Percentiles rank a stretch among this genome's conserved stretches.
Conservation (phyloP, 768 basidiomycete genomes). For the Royoungia palumana region DNA sequence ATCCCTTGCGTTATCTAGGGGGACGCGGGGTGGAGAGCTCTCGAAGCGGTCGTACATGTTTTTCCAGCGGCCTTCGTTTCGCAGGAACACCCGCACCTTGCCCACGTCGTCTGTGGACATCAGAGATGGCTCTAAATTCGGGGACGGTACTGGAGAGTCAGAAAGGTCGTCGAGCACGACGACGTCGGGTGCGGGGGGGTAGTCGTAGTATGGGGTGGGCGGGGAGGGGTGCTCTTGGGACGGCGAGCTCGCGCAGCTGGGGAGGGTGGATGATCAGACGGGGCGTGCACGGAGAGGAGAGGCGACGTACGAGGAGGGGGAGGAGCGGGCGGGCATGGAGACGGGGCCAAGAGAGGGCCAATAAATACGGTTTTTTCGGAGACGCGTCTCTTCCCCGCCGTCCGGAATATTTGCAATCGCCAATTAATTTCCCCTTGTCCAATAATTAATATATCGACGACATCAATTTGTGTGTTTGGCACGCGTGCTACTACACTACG, state of each 20-base stretch:
- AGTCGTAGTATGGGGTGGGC: slow-evolving; percentile 18
- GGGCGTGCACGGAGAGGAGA: not conserved
- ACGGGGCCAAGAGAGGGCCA: too few relatives aligned
- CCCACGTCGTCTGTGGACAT: slow-evolving; percentile 13
- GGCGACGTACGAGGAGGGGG: slow-evolving; percentile 20
- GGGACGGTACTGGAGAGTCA: not conserved
- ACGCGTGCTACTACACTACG: not conserved
- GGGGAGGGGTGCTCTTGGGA: slow-evolving; percentile 5
- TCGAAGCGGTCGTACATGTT: slow-evolving; percentile 6
- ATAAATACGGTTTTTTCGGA: not conserved
- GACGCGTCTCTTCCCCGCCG: not conserved
- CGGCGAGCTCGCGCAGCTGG: not conserved
- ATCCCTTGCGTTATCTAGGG: slow-evolving; percentile 1
- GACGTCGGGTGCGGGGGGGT: slow-evolving; percentile 7
- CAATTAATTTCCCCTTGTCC: not conserved
- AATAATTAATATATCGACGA: too few relatives aligned
- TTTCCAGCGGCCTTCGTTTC: slow-evolving; percentile 12
- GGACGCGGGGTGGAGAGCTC: slow-evolving; percentile 7
- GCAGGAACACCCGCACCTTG: slow-evolving; percentile 15
- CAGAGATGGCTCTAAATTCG: not conserved
- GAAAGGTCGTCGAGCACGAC: slow-evolving; percentile 1
- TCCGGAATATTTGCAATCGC: too few relatives aligned
- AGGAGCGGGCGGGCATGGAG: slow-evolving; percentile 7
- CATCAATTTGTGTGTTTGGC: not conserved
- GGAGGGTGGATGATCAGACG: not conserved